Base-by-base conservation (phyloP, 225 moss, liverwort and hornwort species). In the Rhytidiadelphus loreus region DNA sequence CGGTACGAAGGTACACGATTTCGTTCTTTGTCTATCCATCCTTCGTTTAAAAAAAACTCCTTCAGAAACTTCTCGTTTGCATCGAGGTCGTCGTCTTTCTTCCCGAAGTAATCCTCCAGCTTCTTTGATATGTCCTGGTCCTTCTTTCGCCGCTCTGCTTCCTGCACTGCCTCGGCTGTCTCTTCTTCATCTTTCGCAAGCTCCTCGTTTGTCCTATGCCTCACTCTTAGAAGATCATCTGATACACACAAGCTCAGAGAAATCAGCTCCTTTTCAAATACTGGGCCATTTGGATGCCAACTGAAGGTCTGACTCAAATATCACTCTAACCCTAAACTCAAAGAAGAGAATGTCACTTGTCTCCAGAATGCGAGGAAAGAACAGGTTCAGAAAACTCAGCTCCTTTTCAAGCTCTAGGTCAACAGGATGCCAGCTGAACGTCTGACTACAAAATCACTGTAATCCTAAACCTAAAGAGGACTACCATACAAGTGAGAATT, bases 21-120 rank as follows among this genome's bases (percentile, higher is more conserved):
- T 79, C 81, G 92, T 85, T 89, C 97, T 87, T 76, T 93, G 82
- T 99, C 99, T 83, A 97, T 92, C 99, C 99, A 99, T 56, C 99
- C 99, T 89, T 99, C 95, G 77, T 96, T 96, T 16, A 95, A 82
- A 12, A 99, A 94, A 89, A 93, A 99, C 4, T 92, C 94, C 87
- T 99, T 99, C 80, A 99, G 81, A 85, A 96, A 99, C 86, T 86
- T 99, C 46, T 99, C 96, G 71, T 95, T 94, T 25, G 88, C 93
- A 86, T 97, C 93, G 46, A 99, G 72, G 64, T 94, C 95, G 18
- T 96, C 94, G 44, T 96, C 95, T 61, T 97, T 95, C 86, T 93
- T 97, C 44, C 99, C 99, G 86, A 99, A 99, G 90, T 97, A 99
- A 88, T 95, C 95, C 82, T 99, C 97, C 1, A 99, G 96, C 77